These are phyloP conservation scores for Candida nonsorbophila DNA, from an alignment of 805 yeast species.

Conservation along the genomic window DNA sequence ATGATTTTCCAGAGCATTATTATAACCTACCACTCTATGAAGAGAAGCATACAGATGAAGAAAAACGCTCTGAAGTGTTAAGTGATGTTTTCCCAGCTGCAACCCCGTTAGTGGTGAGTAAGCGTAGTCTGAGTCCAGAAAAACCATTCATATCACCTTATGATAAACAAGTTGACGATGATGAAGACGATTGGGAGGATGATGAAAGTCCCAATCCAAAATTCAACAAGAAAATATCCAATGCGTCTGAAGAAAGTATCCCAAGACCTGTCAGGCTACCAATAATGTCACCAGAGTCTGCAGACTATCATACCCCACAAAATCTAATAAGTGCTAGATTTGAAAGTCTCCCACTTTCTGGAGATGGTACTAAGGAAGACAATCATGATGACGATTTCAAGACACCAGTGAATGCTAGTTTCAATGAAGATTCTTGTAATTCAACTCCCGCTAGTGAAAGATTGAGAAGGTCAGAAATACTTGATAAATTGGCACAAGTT, in stretches of 20 bases:
- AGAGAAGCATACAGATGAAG: slow-evolving; percentile 18
- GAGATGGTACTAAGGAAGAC: not conserved
- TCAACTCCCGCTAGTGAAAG: slow-evolving; percentile 10
- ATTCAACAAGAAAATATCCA: too few relatives aligned
- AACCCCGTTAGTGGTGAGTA: slow-evolving; percentile 27
- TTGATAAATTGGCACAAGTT: slow-evolving; percentile 33
- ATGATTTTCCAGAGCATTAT: slow-evolving; percentile 10
- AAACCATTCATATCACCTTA: slow-evolving; percentile 1
- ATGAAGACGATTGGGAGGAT: too few relatives aligned
- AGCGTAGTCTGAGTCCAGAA: slow-evolving; percentile 10
- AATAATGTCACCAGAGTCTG: too few relatives aligned
- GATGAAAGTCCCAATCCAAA: too few relatives aligned
- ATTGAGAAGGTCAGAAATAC: slow-evolving; percentile 30
- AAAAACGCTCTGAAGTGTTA: slow-evolving; percentile 34
- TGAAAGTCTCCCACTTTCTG: too few relatives aligned
- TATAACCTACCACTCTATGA: slow-evolving; percentile 9
- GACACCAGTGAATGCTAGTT: slow-evolving; percentile 1
- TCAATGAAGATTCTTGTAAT: not conserved
- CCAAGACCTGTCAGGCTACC: too few relatives aligned
- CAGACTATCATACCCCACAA: too few relatives aligned
- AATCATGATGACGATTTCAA: slow-evolving; percentile 3
- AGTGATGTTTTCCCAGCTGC: slow-evolving; percentile 35
- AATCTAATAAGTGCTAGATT: too few relatives aligned
- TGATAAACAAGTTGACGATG: not conserved
- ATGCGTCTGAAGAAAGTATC: too few relatives aligned